These are phyloP conservation scores for Hypericum androsaemum DNA, from an alignment of 345 rosid genomes.

Conservation along the genomic window DNA sequence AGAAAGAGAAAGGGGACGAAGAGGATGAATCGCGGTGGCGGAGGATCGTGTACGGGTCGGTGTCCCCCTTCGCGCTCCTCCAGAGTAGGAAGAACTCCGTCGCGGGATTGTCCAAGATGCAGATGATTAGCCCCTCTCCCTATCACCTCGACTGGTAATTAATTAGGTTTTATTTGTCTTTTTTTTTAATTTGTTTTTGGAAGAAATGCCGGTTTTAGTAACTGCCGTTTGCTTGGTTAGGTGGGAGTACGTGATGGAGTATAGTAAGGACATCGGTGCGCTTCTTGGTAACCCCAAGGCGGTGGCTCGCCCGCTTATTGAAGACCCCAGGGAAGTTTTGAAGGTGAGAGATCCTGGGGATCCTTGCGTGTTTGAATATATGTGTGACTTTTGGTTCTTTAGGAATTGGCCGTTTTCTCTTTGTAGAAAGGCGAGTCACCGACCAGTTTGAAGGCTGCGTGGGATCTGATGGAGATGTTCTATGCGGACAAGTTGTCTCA, in stretches of 20 bases:
- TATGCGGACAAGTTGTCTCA: conserved; percentile 65
- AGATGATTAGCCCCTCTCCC: conserved; percentile 34
- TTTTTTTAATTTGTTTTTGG: neutral
- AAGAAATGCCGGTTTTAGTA: neutral
- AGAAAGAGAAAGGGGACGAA: conserved; percentile 50
- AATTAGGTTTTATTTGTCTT: conserved; percentile 4
- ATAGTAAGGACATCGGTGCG: conserved; percentile 61
- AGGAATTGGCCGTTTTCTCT: neutral
- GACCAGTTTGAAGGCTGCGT: conserved; percentile 74
- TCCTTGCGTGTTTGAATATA: neutral
- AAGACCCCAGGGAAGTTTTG: conserved; percentile 49
- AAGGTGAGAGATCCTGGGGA: conserved; percentile 33
- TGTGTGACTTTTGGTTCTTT: neutral
- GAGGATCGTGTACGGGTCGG: conserved; percentile 72
- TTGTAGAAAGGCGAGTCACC: conserved; percentile 49
- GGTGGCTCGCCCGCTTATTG: conserved; percentile 30
- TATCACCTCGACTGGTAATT: conserved; percentile 61
- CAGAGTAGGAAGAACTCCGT: conserved; percentile 68
- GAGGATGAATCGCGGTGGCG: conserved; percentile 66
- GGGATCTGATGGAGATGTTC: conserved; percentile 91
- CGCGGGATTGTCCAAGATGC: conserved; percentile 45
- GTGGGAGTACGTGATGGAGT: conserved; percentile 90
- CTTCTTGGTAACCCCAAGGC: conserved; percentile 49
- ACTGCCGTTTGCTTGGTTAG: conserved; percentile 20
- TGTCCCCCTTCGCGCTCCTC: conserved; percentile 78